Evolutionary conservation across 768 basidiomycete species (phyloP), one percentile per base, ranked within the genome.

Genomic region (Tylopilus sp.): DNA sequence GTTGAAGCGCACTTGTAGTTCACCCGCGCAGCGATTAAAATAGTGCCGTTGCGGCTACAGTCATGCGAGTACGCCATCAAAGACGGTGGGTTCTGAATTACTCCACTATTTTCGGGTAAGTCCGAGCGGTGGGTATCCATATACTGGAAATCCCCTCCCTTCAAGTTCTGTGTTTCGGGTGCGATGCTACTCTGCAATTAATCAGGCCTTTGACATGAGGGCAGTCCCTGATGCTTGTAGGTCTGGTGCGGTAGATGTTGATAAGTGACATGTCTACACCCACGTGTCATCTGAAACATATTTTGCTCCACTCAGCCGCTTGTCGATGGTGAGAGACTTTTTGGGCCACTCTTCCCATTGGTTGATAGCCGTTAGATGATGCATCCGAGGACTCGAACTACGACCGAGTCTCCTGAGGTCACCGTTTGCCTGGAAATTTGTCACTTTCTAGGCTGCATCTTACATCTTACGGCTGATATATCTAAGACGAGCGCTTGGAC

Each of bases 231-330:
- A 25, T 34, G 21, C n/a, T 30, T 36, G n/a, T n/a, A 30, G n/a
- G 38, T 14, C 26, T 16, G 30, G 21, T 43, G 38, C 13, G 22
- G n/a, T 48, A 28, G 25, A 10, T 51, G 37, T 37, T 11, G 22
- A 21, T 12, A 8, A 41, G 16, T 14, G 38, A 31, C 25, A 46
- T 6, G 19, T 31, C 24, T 21, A 22, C 37, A 28, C 43, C 51
- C 57, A 53, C 45, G 33, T 53, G 57, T 53, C 41, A 33, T 28
- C 41, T 54, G 61, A 63, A 63, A 61, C 59, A 66, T 22, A 37
- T 53, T 40, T 25, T 49, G 28, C 64, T 66, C 64, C 64, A 67
- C 65, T 47, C 29, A 14, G 37, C 48, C 47, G 56, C 50, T 56
- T 59, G 54, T 54, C 17, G 31, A 45, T n/a, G 19, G 47, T 52